phyloP scores from a whole-genome alignment of 1,139 yeast species.

The Hyphopichia burtonii region DNA sequence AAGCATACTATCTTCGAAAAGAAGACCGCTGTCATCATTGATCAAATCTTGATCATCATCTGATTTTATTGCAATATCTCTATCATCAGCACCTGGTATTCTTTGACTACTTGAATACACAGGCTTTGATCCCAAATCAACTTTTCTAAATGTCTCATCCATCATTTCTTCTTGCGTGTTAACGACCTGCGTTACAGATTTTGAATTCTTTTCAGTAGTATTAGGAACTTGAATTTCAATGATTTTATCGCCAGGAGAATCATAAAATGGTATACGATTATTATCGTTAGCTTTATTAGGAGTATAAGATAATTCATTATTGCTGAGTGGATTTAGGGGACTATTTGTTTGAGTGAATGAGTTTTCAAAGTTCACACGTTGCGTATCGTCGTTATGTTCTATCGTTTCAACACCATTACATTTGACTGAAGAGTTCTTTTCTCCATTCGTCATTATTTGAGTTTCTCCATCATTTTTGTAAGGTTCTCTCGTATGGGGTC shows the following conservation, averaged over 20 bases:
- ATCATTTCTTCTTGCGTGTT: slow-evolving; percentile 15
- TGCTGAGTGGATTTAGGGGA: neutral
- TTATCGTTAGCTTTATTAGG: neutral
- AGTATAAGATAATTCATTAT: neutral
- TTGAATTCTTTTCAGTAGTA: slow-evolving; percentile 1
- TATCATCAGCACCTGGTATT: neutral
- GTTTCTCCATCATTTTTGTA: too few species aligned
- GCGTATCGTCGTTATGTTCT: neutral
- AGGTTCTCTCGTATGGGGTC: too few species aligned
- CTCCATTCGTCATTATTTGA: too few species aligned
- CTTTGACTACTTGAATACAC: slow-evolving; percentile 11
- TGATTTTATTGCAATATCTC: slow-evolving; percentile 11
- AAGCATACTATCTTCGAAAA: slow-evolving; percentile 3
- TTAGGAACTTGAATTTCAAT: slow-evolving; percentile 3
- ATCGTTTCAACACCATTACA: neutral
- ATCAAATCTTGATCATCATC: slow-evolving; percentile 16
- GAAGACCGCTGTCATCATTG: neutral
- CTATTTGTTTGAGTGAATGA: neutral
- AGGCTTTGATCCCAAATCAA: slow-evolving; percentile 5
- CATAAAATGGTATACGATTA: neutral
- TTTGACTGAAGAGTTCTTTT: too few species aligned
- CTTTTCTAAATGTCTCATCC: slow-evolving; percentile 1
- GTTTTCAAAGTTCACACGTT: neutral
- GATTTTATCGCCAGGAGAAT: slow-evolving; percentile 1
- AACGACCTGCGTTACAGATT: slow-evolving; percentile 12